phyloP scores from a whole-genome alignment of 768 basidiomycete species.

The Favolaschia claudopus region DNA sequence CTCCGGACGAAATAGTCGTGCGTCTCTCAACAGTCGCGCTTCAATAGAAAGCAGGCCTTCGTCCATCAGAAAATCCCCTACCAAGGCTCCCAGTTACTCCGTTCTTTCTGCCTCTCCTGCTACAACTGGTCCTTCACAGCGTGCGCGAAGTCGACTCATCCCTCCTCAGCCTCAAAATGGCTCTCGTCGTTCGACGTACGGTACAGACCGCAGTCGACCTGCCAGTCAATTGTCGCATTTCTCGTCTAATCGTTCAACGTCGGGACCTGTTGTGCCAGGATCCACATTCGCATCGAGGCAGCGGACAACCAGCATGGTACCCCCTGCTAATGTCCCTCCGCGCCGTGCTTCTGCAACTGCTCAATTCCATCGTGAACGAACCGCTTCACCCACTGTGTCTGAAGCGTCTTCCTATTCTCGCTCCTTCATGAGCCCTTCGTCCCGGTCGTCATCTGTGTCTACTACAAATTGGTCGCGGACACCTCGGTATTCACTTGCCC shows the following conservation, averaged over 20 bases:
- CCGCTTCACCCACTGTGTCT: slow-evolving; percentile 68
- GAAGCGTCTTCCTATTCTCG: slow-evolving; percentile 62
- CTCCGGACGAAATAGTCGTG: slow-evolving; percentile 66
- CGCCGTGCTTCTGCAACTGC: slow-evolving; percentile 43
- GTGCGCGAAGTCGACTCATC: slow-evolving; percentile 50
- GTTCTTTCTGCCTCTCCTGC: slow-evolving; percentile 44
- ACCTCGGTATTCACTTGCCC: slow-evolving; percentile 67
- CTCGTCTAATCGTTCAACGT: slow-evolving; percentile 69
- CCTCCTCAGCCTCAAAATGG: slow-evolving; percentile 43
- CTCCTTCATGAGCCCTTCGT: slow-evolving; percentile 47
- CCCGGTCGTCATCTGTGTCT: slow-evolving; percentile 53
- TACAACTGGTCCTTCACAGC: slow-evolving; percentile 38
- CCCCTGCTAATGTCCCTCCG: slow-evolving; percentile 39
- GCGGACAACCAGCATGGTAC: slow-evolving; percentile 71
- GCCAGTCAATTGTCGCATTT: slow-evolving; percentile 65
- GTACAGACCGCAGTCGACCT: slow-evolving; percentile 57
- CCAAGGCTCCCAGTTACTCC: slow-evolving; percentile 46
- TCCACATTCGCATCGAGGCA: slow-evolving; percentile 88
- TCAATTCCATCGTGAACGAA: slow-evolving; percentile 46
- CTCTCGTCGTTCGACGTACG: slow-evolving; percentile 40
- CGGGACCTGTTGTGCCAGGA: slow-evolving; percentile 68
- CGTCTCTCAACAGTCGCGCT: slow-evolving; percentile 53
- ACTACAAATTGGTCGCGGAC: slow-evolving; percentile 74
- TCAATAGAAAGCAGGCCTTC: slow-evolving; percentile 67
- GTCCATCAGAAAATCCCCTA: slow-evolving; percentile 43